Conservation (phyloP, 495 filamentous ascomycete species). For the Daldinia concentrica region DNA sequence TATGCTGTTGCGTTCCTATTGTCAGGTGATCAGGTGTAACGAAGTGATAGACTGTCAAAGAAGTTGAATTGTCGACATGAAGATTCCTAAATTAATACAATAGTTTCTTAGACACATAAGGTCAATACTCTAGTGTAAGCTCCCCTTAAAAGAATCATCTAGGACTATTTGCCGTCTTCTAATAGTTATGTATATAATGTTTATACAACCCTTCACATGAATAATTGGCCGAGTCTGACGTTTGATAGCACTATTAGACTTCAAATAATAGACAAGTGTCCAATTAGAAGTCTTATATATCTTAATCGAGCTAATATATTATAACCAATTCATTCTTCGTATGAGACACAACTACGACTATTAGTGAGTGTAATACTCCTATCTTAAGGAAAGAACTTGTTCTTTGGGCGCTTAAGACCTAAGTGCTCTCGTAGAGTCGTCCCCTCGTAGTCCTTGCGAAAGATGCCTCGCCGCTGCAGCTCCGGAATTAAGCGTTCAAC, state of each 20-base stretch:
- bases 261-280: too few species aligned
- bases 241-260: too few species aligned
- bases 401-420: slow-evolving; percentile 60
- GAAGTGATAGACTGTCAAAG: neutral
- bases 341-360: neutral
- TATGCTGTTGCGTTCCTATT: neutral
- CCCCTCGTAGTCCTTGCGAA: slow-evolving; percentile 58
- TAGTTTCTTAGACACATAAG: neutral
- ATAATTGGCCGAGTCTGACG: too few species aligned
- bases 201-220: too few species aligned
- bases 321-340: neutral
- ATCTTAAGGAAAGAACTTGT: slow-evolving; percentile 57
- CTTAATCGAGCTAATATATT: neutral
- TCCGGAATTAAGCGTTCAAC: slow-evolving; percentile 59
- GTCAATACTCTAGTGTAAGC: too few species aligned
- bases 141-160: too few species aligned
- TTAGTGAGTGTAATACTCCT: neutral
- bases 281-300: too few species aligned
- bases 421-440: slow-evolving; percentile 60
- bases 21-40: neutral
- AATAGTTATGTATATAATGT: too few species aligned
- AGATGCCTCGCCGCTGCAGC: slow-evolving; percentile 60
- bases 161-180: too few species aligned
- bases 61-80: neutral
- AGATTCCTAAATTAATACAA: neutral